These are phyloP conservation scores for Fusarium redolens DNA, from an alignment of 2,329 filamentous ascomycete genomes.

Conservation along the genomic window DNA sequence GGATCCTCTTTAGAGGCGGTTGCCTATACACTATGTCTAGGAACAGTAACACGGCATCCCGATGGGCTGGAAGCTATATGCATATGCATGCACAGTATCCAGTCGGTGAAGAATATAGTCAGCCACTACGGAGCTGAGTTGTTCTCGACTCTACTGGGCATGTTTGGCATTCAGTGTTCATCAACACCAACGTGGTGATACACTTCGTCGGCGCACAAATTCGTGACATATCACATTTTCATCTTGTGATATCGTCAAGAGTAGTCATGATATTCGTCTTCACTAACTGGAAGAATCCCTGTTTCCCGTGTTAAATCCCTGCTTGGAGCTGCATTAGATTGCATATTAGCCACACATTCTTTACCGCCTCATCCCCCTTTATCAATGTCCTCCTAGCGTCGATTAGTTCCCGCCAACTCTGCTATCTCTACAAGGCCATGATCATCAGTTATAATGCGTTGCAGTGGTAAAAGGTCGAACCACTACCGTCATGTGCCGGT, in stretches of 20 bases:
- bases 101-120: conserved; percentile 19
- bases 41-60: conserved; percentile 28
- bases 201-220: not conserved
- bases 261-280: not conserved
- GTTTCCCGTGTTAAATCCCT: conserved; percentile 14
- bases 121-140: not conserved
- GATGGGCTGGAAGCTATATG: conserved; percentile 1
- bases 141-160: not conserved
- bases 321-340: conserved; percentile 6
- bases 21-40: not conserved
- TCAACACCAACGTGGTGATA: not conserved
- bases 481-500: not conserved
- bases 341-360: conserved; percentile 11
- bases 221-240: not conserved
- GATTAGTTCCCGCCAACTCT: not conserved
- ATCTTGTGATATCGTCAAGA: conserved; percentile 6
- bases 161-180: not conserved
- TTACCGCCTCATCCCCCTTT: conserved; percentile 15
- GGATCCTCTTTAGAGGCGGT: not conserved
- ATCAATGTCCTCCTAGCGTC: not conserved
- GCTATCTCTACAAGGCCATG: not conserved
- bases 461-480: not conserved
- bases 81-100: not conserved
- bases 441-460: not conserved
- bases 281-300: not conserved